Conservation (phyloP, 176 grass and related monocot genomes). For the Bonia amplexicaulis region DNA sequence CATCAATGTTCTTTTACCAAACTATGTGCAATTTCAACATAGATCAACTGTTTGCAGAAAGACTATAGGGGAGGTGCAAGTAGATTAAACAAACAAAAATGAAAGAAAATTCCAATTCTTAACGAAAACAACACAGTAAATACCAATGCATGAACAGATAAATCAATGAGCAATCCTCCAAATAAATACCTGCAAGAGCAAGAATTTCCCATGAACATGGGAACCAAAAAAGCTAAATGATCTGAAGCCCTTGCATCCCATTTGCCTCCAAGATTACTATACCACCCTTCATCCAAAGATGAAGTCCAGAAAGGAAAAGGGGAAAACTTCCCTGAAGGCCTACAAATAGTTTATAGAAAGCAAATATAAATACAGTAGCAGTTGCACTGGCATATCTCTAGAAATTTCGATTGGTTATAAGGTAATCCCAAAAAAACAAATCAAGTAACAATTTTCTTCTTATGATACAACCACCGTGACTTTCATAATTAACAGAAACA, state of each 20-base stretch:
- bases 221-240: slow-evolving; percentile 68
- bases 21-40: neutral
- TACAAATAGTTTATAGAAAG: slow-evolving; percentile 40
- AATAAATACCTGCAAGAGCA: slow-evolving; percentile 63
- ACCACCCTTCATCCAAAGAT: slow-evolving; percentile 28
- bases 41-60: neutral
- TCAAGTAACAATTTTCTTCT: neutral
- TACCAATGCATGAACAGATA: neutral
- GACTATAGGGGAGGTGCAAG: neutral
- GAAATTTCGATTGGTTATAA: neutral
- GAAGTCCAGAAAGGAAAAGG: slow-evolving; percentile 55
- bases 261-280: slow-evolving; percentile 34
- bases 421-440: neutral
- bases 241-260: slow-evolving; percentile 85
- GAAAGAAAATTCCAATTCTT: neutral
- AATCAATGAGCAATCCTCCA: slow-evolving; percentile 15
- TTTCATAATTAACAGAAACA: neutral
- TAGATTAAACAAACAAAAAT: neutral
- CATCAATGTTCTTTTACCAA: neutral
- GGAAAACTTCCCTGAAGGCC: slow-evolving; percentile 55
- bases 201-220: slow-evolving; percentile 73
- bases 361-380: slow-evolving; percentile 1
- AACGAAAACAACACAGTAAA: neutral
- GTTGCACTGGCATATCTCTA: neutral
- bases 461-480: neutral